Evolutionary conservation across 2,329 filamentous ascomycete genomes (phyloP), one percentile per base, ranked within the genome.

Genomic region (Nakataea oryzae): DNA sequence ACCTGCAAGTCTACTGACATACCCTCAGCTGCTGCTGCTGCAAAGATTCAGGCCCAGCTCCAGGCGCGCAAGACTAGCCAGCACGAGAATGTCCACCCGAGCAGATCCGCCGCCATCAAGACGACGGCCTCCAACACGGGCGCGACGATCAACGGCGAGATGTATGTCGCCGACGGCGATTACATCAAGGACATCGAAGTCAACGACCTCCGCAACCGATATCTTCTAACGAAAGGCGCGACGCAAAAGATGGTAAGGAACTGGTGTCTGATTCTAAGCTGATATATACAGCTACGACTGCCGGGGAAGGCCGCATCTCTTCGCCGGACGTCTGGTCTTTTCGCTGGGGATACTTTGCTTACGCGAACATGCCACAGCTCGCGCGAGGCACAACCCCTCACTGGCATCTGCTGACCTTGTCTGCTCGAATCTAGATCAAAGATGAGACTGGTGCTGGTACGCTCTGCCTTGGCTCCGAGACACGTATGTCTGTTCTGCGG

Each of bases 401-500:
- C 86, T 90, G 87, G 85, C 90, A 91, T 86, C 86, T 95, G 91
- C 93, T 97, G 86, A 97, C 93, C 86, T 87, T 83, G 79, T 78
- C 78, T 88, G 83, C 86, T 85, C 95, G 87, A 34, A 89, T 90
- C 71, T 93, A 99, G 95, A 99, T 99, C 73, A 96, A 96, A 88
- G 93, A 97, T 81, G 91, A 97, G 73, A 97, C 93, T 87, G 95
- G 95, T 84, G 93, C 95, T 84, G 95, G 95, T 99, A 99, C 87
- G 93, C 86, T 81, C 78, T 75, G 79, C 78, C 77, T 79, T 74
- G 76, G 75, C 74, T 76, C 75, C 74, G 71, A 74, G 75, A 76
- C 76, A 70, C 75, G 70, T 74, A 34, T 27, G 30, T 12, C 34
- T 41, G 68, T 74, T 69, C 76, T 75, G 75, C 78, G 74, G 78